Evolutionary conservation across 768 basidiomycete genomes (phyloP).

Genomic region (Suillus cothurnatus): DNA sequence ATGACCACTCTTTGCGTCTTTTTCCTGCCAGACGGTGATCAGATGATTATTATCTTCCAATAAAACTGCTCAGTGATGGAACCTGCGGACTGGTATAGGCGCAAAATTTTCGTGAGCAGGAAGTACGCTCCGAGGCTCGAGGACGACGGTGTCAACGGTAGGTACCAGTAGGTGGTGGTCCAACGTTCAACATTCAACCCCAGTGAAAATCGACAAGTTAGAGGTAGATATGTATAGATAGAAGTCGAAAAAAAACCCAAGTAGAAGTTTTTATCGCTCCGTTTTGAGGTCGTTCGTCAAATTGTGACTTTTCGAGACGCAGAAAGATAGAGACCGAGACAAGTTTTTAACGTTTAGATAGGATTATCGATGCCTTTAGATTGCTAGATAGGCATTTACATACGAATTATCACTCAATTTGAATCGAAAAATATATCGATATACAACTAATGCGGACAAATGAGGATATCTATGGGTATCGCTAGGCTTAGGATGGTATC

Average conservation of each 20-base stretch:
- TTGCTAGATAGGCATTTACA: background rate
- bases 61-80: background rate
- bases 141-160: too few species aligned
- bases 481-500: too few species aligned
- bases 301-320: background rate
- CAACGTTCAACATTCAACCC: too few species aligned
- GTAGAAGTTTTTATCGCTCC: too few species aligned
- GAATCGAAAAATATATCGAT: too few species aligned
- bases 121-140: too few species aligned
- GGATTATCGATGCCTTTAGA: background rate
- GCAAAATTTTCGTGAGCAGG: background rate
- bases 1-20: background rate
- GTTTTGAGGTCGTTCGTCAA: background rate
- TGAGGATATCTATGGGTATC: too few species aligned
- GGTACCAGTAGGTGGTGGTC: too few species aligned
- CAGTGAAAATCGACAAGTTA: too few species aligned
- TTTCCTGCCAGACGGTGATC: conserved; percentile 11
- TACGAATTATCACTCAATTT: background rate
- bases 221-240: too few species aligned
- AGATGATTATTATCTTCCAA: conserved; percentile 14
- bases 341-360: background rate
- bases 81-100: background rate
- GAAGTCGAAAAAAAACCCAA: too few species aligned
- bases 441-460: too few species aligned
- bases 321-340: background rate